phyloP scores from a whole-genome alignment of 1,284 basidiomycete species.

The Ceratobasidium sp. region DNA sequence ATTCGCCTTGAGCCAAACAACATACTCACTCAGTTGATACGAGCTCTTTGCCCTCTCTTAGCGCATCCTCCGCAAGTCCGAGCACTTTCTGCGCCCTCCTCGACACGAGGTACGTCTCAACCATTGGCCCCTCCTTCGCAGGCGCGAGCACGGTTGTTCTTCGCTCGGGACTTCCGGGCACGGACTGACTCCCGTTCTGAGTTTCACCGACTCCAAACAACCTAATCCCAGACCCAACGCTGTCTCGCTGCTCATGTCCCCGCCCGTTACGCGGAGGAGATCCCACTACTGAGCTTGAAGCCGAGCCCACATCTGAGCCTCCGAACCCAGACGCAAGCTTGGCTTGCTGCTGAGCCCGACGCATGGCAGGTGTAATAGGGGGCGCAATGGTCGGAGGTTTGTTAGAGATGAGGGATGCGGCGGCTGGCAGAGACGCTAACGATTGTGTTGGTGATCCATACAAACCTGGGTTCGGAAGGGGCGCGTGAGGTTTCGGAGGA shows the following conservation, averaged over 20 bases:
- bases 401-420: conserved; percentile 2
- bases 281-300: conserved; percentile 9
- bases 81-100: conserved; percentile 61
- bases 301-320: neutral
- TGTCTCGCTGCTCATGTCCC: conserved; percentile 7
- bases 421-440: neutral
- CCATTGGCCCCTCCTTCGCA: conserved; percentile 27
- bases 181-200: conserved; percentile 7
- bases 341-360: conserved; percentile 30
- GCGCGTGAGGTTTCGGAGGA: conserved; percentile 20
- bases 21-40: conserved; percentile 50
- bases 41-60: conserved; percentile 50
- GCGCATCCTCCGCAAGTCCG: conserved; percentile 64
- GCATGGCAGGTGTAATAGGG: conserved; percentile 36
- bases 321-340: conserved; percentile 16
- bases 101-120: conserved; percentile 54
- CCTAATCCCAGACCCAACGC: conserved; percentile 17
- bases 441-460: conserved; percentile 5
- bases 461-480: conserved; percentile 4
- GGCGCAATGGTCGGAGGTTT: conserved; percentile 39
- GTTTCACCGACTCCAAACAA: conserved; percentile 5
- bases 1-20: conserved; percentile 4
- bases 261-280: conserved; percentile 2
- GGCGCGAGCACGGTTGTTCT: neutral
- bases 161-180: conserved; percentile 8